These are phyloP conservation scores for Rhizomucor miehei DNA, from an alignment of 371 early-diverging fungal species.

Conservation along the genomic window DNA sequence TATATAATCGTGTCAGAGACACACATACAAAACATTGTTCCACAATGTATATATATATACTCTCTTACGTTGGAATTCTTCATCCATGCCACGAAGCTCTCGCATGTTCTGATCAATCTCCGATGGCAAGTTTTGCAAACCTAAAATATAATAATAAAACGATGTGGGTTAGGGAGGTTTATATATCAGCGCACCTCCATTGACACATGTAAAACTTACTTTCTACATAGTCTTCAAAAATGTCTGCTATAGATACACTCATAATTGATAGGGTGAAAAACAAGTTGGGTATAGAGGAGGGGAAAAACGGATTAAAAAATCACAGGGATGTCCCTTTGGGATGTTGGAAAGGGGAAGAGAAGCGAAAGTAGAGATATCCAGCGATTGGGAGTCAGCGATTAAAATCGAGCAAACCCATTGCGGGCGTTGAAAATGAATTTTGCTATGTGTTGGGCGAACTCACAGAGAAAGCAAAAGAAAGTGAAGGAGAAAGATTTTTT, in stretches of 20 bases:
- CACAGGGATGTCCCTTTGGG: no score
- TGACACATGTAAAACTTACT: slow-evolving; percentile 23
- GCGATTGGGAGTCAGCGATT: no score
- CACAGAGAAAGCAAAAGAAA: no score
- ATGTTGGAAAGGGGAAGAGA: no score
- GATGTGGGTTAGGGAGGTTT: not conserved
- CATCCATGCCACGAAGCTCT: slow-evolving; percentile 52
- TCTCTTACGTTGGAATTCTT: slow-evolving; percentile 47
- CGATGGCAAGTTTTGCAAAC: slow-evolving; percentile 46
- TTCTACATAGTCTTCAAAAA: slow-evolving; percentile 54
- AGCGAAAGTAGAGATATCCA: no score
- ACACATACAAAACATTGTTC: not conserved
- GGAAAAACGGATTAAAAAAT: not conserved
- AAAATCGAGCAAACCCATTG: no score
- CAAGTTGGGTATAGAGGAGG: not conserved
- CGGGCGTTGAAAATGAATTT: no score
- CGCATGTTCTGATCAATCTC: slow-evolving; percentile 56
- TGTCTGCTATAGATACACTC: slow-evolving; percentile 45
- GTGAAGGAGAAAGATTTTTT: no score
- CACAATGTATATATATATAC: not conserved
- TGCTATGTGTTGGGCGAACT: no score
- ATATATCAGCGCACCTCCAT: not conserved
- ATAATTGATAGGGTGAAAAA: slow-evolving; percentile 10
- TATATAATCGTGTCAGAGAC: not conserved
- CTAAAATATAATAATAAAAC: slow-evolving; percentile 13